Percentiles rank a stretch among this genome's conserved stretches.
Evolutionary conservation across 768 basidiomycete species (phyloP).

Genomic region (Nidularia pulvinata): DNA sequence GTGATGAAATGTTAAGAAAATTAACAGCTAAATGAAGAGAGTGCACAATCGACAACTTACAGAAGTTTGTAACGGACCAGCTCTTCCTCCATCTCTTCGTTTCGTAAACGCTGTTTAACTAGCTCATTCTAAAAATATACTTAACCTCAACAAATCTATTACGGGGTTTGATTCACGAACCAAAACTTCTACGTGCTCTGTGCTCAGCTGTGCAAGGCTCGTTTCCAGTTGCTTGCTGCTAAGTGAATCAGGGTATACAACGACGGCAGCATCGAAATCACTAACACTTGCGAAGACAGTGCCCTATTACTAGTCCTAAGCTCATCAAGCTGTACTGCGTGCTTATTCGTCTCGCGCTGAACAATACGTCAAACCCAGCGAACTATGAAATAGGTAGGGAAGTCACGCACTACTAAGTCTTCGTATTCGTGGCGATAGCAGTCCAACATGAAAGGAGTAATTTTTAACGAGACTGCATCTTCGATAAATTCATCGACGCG

Average conservation of each 20-base stretch:
- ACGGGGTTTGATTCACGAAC: conserved; percentile 30
- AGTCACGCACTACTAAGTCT: conserved; percentile 55
- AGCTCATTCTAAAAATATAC: conserved; percentile 69
- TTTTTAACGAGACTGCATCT: conserved; percentile 82
- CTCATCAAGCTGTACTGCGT: conserved; percentile 81
- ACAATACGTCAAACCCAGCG: neutral
- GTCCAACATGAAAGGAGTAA: conserved; percentile 97
- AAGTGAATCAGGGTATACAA: conserved; percentile 5
- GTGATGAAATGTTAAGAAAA: conserved; percentile 2
- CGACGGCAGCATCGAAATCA: conserved; percentile 4
- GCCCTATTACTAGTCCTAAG: conserved; percentile 79
- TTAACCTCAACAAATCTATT: neutral
- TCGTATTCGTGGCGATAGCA: conserved; percentile 88
- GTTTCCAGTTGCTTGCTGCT: conserved; percentile 79
- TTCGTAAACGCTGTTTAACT: conserved; percentile 83
- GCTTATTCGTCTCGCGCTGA: conserved; percentile 74
- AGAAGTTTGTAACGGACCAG: conserved; percentile 93
- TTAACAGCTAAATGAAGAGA: neutral
- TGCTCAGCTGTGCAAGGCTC: conserved; percentile 75
- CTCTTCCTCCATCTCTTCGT: conserved; percentile 93
- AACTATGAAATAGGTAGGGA: neutral
- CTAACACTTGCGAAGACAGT: conserved; percentile 80
- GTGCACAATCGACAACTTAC: conserved; percentile 39
- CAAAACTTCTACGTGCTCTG: conserved; percentile 79
- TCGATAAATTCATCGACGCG: conserved; percentile 82